Evolutionary conservation across 2,329 filamentous ascomycete species (phyloP), one percentile per base, ranked within the genome.

Genomic region (Akanthomyces dipterigenus): DNA sequence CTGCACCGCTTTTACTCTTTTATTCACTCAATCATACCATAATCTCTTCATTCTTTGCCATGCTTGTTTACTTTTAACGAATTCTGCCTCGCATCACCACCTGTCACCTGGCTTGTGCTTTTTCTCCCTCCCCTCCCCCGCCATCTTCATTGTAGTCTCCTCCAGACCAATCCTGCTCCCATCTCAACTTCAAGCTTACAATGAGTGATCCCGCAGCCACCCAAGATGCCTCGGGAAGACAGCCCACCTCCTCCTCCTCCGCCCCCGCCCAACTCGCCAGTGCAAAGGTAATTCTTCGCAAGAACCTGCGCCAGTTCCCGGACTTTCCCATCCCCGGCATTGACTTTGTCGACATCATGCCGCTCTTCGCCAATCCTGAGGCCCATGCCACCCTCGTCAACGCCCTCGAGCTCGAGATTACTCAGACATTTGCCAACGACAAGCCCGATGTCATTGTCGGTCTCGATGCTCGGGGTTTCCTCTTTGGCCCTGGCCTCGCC

Each of bases 301-400:
- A 78, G 67, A 85, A 88, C 63, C 85, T 98, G 68, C 90, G 90
- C 76, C 88, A 92, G 75, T 96, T 91, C 79, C 86, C 87, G 71
- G 91, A 98, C 81, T 98, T 97, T 79, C 93, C 93, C 63, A 88
- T 89, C 67, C 87, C 89, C 50, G 93, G 95, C 75, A 93, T 99
- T 72, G 83, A 96, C 70, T 99, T 99, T 77, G 91, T 97, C 80
- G 95, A 99, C 74, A 98, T 99, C 77, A 88, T 99, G 76, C 95
- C 95, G 64, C 88, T 98, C 72, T 98, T 99, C 81, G 87, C 90
- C 73, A 83, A 91, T 71, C 86, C 88, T 60, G 72, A 75, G 56
- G 81, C 90, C 64, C 93, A 97, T 78, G 81, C 84, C 67, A 82
- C 86, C 61, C 88, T 99, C 63, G 81, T 97, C 73, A 85, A 87